Base-by-base conservation (phyloP, 1,284 basidiomycete genomes). In the Microbotryum scabiosae region DNA sequence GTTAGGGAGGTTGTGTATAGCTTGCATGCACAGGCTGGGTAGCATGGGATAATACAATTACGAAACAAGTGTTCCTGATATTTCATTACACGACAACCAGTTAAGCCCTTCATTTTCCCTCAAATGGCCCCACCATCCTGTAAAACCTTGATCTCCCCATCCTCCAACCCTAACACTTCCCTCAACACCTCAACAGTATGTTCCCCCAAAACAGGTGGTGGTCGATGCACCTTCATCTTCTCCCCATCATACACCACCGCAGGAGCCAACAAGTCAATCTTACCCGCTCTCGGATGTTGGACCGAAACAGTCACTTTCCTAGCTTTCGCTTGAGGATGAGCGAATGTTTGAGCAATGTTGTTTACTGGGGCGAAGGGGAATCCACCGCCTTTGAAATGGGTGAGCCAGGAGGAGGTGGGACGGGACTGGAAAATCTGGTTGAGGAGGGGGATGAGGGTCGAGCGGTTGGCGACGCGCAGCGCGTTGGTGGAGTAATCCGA, bases 301-400 rank as follows among this genome's bases (percentile, higher is more conserved):
- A 88, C 77, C 67, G 85, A 83, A 43, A 81, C 78, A 2, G 82
- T 80, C 51, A 84, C 79, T 44, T 78, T 76, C 43, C 87, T 77
- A 10, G 84, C 85, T 57, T 84, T 71, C 3, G 84, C 88, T 76
- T 97, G 93, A 2, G 90, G 89, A 76, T 97, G 93, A 49, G 84
- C 82, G 72, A 97, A 97, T 1, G 93, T 93, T 73, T 92, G 85
- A 54, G 80, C 74, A 65, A 97, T 90, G 70, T 91, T 87, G 74
- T 96, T 94, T 77, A 97, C 94, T 18, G 90, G 90, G 20, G 88
- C 89, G 74, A 89, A 89, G 5, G 90, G 91, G 41, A 94, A 89
- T 84, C 90, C 90, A 52, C 85, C 76, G 18, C 88, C 88, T 44
- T 78, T 83, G 66, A 94, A 82, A 58, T 79, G 79, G 63, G 81